Evolutionary conservation across 352 stramenopile species (phyloP), one percentile per base, ranked within the genome.

Genomic region (Halophytophthora batemanensis): DNA sequence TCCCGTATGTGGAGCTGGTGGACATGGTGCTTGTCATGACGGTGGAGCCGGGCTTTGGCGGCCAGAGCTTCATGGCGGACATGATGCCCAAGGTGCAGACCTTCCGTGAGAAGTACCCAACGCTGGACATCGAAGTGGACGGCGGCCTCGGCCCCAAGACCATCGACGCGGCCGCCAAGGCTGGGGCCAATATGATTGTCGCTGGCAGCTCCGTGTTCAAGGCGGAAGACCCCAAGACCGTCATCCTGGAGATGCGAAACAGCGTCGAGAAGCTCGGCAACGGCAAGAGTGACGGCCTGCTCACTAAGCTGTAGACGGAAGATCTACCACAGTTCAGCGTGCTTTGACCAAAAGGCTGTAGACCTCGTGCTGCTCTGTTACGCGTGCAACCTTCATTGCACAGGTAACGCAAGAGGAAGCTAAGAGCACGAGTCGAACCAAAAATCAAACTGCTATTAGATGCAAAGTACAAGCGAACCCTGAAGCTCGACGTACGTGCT

Each of bases 21-120:
- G 96, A 99, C 62, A 90, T 98, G 77, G 93, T 98, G 54, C 75
- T 99, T 25, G 77, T 99, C 23, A 99, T 99, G 97, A 98, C 96
- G 4, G 96, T 99, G 22, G 93, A 99, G 74, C 96, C 96, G 19
- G 97, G 97, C 45, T 98, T 98, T 58, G 91, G 93, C 28, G 96
- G 96, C 23, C 96, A 99, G 75, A 88, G 69, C 29, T 99, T 99
- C 65, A 99, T 99, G 92, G 60, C 53, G 23, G 76, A 94, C 61
- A 98, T 98, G 88, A 98, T 98, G 88, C 65, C 72, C 29, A 98
- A 98, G 70, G 84, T 98, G 14, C 71, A 82, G 43, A 73, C 70
- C 18, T 64, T 99, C 29, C 79, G 96, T 38, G 73, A 82, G 33
- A 83, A 87, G 52, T 98, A 90, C 72, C 95, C 96, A n/a, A 61